Conservation (phyloP, 1,284 basidiomycete genomes). For the Anthracocystis walkeri region DNA sequence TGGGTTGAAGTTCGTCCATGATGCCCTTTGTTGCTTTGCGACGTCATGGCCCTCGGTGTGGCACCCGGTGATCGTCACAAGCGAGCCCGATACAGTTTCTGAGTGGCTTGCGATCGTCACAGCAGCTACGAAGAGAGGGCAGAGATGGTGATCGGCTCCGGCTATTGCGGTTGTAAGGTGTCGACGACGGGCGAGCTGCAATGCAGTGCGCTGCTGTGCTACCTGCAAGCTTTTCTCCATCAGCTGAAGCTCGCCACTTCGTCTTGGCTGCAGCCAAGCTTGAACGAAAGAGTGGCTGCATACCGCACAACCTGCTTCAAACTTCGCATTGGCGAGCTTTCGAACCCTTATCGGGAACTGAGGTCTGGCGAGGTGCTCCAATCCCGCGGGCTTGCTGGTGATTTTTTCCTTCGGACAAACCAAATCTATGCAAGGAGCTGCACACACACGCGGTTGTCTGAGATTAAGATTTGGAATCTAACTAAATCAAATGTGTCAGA, state of each 20-base stretch:
- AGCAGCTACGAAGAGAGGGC: neutral
- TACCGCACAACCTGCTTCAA: neutral
- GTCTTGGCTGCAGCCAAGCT: neutral
- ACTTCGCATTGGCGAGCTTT: neutral
- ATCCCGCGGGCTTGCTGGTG: neutral
- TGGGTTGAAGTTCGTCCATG: neutral
- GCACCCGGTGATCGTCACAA: neutral
- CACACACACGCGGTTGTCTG: neutral
- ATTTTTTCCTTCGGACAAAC: neutral
- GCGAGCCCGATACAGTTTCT: slow-evolving; percentile 7
- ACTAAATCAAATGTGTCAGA: neutral
- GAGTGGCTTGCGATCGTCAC: slow-evolving; percentile 7
- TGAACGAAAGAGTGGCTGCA: neutral
- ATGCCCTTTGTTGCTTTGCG: neutral
- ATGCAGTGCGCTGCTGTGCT: neutral
- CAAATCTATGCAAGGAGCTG: slow-evolving; percentile 6
- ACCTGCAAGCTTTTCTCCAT: neutral
- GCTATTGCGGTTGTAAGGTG: neutral
- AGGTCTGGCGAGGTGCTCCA: neutral
- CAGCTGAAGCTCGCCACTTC: neutral
- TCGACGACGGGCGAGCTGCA: neutral
- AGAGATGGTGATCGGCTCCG: neutral
- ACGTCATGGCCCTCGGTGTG: slow-evolving; percentile 23
- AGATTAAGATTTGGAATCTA: neutral
- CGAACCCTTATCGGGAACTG: neutral